These are phyloP conservation scores for Protoeuglena noctilucae DNA, from an alignment of 139 green algal genomes.

Conservation along the genomic window DNA sequence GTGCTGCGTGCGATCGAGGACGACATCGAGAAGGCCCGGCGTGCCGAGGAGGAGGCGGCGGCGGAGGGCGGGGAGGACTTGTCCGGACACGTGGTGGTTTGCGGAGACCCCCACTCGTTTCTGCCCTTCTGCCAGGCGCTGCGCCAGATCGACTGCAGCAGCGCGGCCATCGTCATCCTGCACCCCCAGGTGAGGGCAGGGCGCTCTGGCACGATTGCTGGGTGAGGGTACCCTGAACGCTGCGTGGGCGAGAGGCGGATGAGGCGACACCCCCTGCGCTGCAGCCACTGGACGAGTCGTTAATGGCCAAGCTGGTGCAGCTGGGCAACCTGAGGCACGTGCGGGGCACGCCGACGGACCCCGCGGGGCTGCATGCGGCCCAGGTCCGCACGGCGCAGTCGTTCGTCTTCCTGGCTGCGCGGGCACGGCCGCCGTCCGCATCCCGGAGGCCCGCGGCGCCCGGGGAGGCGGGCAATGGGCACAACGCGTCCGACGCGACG, in stretches of 20 bases:
- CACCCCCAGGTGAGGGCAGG: not conserved
- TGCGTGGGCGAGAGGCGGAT: too few species aligned
- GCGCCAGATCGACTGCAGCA: constrained; percentile 9
- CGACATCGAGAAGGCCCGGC: not conserved
- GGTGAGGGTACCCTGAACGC: too few species aligned
- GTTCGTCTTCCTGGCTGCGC: too few species aligned
- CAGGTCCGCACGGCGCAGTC: too few species aligned
- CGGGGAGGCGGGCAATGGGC: too few species aligned
- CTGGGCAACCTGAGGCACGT: not conserved
- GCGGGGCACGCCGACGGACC: not conserved
- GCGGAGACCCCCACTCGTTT: constrained; percentile 26
- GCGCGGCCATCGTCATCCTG: constrained; percentile 8
- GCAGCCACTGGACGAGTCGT: too few species aligned
- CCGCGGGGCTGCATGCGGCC: too few species aligned
- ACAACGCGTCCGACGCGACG: not conserved
- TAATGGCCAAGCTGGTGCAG: not conserved
- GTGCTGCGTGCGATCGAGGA: not conserved
- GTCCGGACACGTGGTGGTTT: constrained; percentile 33
- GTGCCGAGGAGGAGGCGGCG: not conserved
- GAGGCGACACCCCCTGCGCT: too few species aligned
- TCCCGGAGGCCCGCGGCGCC: too few species aligned
- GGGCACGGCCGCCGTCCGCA: too few species aligned
- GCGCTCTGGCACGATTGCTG: too few species aligned
- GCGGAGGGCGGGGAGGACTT: constrained; percentile 2
- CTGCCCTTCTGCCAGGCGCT: constrained; percentile 29